Evolutionary conservation across 306 rosid genomes (phyloP).

Genomic region (Prunus salicina): DNA sequence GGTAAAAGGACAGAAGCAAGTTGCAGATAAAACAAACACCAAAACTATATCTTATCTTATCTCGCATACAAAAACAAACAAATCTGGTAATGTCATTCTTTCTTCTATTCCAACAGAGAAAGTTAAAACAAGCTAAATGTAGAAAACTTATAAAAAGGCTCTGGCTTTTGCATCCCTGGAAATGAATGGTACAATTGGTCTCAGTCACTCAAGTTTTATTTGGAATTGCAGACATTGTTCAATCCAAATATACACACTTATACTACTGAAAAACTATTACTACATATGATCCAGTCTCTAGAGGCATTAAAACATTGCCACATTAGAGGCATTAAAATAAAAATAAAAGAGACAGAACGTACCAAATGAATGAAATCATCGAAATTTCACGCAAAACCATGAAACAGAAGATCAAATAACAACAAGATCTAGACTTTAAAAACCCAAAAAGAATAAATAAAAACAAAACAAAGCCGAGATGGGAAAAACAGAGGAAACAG

Average conservation of each 20-base stretch:
- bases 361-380: not conserved
- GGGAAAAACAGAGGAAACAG: not conserved
- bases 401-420: not conserved
- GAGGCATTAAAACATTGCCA: too few species aligned
- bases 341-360: not conserved
- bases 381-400: not conserved
- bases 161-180: not conserved
- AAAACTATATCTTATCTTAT: not conserved
- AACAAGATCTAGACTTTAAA: not conserved
- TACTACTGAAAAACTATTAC: too few species aligned
- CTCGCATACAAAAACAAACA: not conserved
- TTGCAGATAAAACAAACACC: not conserved
- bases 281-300: too few species aligned
- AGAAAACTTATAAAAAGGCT: not conserved
- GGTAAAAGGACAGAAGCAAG: not conserved
- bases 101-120: not conserved
- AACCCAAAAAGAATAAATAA: not conserved
- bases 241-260: not conserved
- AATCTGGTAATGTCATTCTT: not conserved
- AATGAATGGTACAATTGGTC: not conserved
- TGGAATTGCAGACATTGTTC: not conserved
- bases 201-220: not conserved
- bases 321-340: not conserved
- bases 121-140: not conserved
- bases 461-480: not conserved